Conservation (phyloP, 495 filamentous ascomycete genomes). For the Talaromyces adpressus region DNA sequence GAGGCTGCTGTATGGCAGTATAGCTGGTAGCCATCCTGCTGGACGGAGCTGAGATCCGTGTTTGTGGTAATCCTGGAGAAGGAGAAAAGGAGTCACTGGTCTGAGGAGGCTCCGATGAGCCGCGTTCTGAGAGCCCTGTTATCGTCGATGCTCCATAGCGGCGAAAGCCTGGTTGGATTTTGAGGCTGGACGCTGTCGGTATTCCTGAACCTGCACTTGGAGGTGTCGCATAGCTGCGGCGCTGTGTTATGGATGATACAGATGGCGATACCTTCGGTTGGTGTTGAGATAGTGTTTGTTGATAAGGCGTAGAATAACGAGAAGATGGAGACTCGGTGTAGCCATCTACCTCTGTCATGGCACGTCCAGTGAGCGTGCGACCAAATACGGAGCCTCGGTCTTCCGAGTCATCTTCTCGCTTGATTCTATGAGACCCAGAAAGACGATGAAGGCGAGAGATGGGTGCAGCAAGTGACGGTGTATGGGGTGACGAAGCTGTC, state of each 20-base stretch:
- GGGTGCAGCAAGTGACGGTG: constrained; percentile 23
- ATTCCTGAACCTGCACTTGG: constrained; percentile 18
- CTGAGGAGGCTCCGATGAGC: constrained; percentile 16
- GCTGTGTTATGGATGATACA: constrained; percentile 34
- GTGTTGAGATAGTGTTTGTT: constrained; percentile 26
- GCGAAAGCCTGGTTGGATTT: constrained; percentile 39
- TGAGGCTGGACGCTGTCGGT: constrained; percentile 35
- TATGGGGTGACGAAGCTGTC: constrained; percentile 45
- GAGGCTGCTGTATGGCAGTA: constrained; percentile 34
- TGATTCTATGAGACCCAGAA: constrained; percentile 30
- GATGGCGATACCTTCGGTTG: constrained; percentile 28
- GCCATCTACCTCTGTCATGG: constrained; percentile 31
- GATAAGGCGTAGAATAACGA: constrained; percentile 20
- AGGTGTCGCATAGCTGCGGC: constrained; percentile 36
- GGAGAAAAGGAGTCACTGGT: constrained; percentile 14
- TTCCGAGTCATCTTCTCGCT: constrained; percentile 28
- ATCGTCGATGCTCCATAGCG: constrained; percentile 34
- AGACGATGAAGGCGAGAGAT: constrained; percentile 31
- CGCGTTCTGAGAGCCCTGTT: constrained; percentile 14
- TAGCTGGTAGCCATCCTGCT: constrained; percentile 34
- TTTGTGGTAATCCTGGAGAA: constrained; percentile 22
- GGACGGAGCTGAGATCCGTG: constrained; percentile 31
- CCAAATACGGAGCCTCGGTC: constrained; percentile 13
- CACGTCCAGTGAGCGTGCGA: constrained; percentile 29
- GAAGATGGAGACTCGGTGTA: constrained; percentile 20